Conservation (phyloP, 2,329 filamentous ascomycete species). For the Aspergillus uvarum region DNA sequence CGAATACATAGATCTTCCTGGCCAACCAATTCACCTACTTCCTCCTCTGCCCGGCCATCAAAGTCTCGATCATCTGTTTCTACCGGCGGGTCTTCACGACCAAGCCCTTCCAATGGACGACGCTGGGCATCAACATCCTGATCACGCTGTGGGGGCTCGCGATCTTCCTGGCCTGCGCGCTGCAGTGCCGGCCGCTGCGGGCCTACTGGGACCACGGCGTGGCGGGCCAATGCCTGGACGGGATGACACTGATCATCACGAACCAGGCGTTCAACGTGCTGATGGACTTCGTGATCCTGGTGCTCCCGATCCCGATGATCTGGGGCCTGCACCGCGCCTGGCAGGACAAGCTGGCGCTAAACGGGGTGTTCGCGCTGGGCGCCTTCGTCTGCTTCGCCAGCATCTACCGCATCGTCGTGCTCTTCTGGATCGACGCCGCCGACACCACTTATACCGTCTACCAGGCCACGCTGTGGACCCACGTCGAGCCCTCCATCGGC, state of each 20-base stretch:
- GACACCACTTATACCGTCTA: slow-evolving; percentile 38
- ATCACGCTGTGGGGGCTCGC: slow-evolving; percentile 30
- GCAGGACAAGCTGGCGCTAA: slow-evolving; percentile 38
- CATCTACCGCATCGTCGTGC: slow-evolving; percentile 37
- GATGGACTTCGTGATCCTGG: slow-evolving; percentile 35
- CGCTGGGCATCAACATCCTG: slow-evolving; percentile 28
- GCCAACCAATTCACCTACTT: slow-evolving; percentile 39
- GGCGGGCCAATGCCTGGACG: slow-evolving; percentile 29
- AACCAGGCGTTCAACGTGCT: slow-evolving; percentile 36
- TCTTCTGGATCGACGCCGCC: slow-evolving; percentile 30
- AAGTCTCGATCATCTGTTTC: slow-evolving; percentile 38
- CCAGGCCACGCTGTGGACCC: slow-evolving; percentile 36
- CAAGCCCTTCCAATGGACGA: slow-evolving; percentile 27
- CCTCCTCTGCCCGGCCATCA: slow-evolving; percentile 32
- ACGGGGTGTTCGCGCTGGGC: slow-evolving; percentile 34
- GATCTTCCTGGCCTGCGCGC: slow-evolving; percentile 34
- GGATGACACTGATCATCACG: slow-evolving; percentile 31
- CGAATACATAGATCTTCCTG: slow-evolving; percentile 30
- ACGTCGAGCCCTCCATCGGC: slow-evolving; percentile 36
- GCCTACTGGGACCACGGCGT: slow-evolving; percentile 33
- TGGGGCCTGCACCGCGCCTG: slow-evolving; percentile 35
- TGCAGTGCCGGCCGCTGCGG: slow-evolving; percentile 32
- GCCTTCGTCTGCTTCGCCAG: slow-evolving; percentile 38
- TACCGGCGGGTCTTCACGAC: slow-evolving; percentile 36
- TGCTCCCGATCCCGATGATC: slow-evolving; percentile 35